Conservation (phyloP, 116 monocot species). For the Trichopus zeylanicus region DNA sequence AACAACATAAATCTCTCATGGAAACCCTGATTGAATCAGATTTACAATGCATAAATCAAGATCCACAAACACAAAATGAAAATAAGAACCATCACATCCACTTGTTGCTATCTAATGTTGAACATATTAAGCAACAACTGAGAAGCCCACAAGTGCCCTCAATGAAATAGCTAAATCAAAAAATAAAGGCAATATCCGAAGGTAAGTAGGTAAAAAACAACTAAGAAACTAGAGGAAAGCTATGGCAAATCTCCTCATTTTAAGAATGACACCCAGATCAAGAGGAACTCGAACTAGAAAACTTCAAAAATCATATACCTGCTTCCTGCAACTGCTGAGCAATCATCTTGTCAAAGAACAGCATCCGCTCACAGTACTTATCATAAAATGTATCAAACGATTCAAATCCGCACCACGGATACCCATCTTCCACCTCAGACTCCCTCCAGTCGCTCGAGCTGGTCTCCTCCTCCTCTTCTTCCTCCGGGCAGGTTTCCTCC, state of each 20-base stretch:
- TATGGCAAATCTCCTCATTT: not conserved
- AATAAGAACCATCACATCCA: too few species aligned
- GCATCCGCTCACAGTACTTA: constrained; percentile 77
- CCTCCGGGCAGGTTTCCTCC: constrained; percentile 43
- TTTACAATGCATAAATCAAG: too few species aligned
- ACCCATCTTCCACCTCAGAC: constrained; percentile 33
- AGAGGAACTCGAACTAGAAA: not conserved
- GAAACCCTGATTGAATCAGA: too few species aligned
- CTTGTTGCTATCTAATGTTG: too few species aligned
- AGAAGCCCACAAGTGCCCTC: too few species aligned
- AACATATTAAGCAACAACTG: too few species aligned
- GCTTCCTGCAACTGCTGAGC: constrained; percentile 44
- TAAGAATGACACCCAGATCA: not conserved
- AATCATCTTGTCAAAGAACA: constrained; percentile 75
- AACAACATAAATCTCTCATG: too few species aligned
- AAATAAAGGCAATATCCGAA: too few species aligned
- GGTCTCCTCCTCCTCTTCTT: constrained; percentile 51
- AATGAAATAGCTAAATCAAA: not conserved
- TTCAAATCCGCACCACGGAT: constrained; percentile 55
- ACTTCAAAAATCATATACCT: constrained; percentile 28
- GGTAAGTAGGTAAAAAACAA: not conserved
- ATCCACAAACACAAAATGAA: too few species aligned
- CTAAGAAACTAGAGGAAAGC: not conserved
- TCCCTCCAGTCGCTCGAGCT: constrained; percentile 79
- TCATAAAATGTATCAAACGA: constrained; percentile 61